Base-by-base conservation (phyloP, 495 filamentous ascomycete species). In the Xylaria venustula region DNA sequence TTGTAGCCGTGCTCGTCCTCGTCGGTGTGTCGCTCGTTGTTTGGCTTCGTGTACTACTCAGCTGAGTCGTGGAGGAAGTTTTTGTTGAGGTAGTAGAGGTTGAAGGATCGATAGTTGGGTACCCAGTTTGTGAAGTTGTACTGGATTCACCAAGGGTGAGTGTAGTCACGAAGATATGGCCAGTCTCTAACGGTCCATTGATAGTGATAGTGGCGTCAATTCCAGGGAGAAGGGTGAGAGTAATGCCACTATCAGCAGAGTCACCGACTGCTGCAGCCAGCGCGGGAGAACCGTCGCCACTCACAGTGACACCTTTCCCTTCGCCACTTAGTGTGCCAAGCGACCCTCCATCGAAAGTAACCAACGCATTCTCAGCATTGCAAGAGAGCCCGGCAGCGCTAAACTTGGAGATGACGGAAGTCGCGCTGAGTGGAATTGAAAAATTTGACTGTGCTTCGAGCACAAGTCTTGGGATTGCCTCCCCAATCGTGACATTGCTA, bases 311-410 rank as follows among this genome's bases (percentile, higher is more conserved):
- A 2, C 64, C 65, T 34, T 50, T 65, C 30, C 55, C 68, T 11
- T 64, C 63, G 19, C 57, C 72, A 25, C 63, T 62, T 8, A 71
- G 71, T 20, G 67, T 64, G 12, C 77, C 75, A 20, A 70, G 67
- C 12, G 79, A 72, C 50, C 74, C 62, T 3, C 87, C 85, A 55
- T 87, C 82, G 66, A 98, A 95, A 0, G 90, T 88, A 7, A 98
- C 87, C 20, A 98, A 83, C 0, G 90, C 86, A 62, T 97, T 97
- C 73, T 97, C 86, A 0, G 86, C 83, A 1, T 81, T 84, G 73
- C 94, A 98, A 48, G 86, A 87, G 32, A 95, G 78, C 59, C 87
- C 87, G 34, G 78, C 85, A 41, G 81, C 73, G 67, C 87, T 90
- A 73, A 98, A 92, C 48, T 91, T 82, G 0, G 87, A 83, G 60